Base-by-base conservation (phyloP, 2,329 filamentous ascomycete species). In the Aspergillus awamori region DNA sequence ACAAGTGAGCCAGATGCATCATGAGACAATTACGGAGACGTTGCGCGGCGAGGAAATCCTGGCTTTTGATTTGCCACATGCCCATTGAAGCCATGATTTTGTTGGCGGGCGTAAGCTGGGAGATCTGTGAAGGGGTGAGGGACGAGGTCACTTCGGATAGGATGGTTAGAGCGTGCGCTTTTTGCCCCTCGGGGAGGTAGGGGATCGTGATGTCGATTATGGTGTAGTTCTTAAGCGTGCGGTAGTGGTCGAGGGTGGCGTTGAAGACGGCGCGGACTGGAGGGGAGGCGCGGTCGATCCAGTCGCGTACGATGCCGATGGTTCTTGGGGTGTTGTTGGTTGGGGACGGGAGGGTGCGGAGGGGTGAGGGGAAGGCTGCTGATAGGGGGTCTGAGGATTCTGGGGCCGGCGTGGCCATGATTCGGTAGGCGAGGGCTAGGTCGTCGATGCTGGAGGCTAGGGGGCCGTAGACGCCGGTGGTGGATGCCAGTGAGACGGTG, bases 401-500 rank as follows among this genome's bases (percentile, higher is more conserved):
- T 0, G 88, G 85, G 69, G 96, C 85, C 0, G 92, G 90, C 56
- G 87, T 84, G 2, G 90, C 84, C 84, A 96, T 92, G 68, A 91
- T 74, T 53, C 91, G 87, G 79, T 95, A 97, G n/a, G 90, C 89
- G 56, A 93, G 82, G 63, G 89, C 89, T 5, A 97, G 84, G 70
- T 96, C 93, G 38, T 87, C 82, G 64, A 90, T 90, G 58, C 84
- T 94, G 52, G 86, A 84, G 15, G 91, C 89, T 69, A 97, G 84
- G 7, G 93, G 93, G 0, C 92, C 91, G 6, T 86, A 81, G 15
- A 95, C 89, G 59, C 84, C 86, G 36, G 87, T 87, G 0, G 85
- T 89, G 36, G 83, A 81, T 26, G 84, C 84, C 55, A 87, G 81
- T 60, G 85, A 85, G 13, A 81, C 76, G 1, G 86, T 83, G 0